Evolutionary conservation across 2,329 filamentous ascomycete genomes (phyloP), one percentile per base, ranked within the genome.

Genomic region (Pestalotiopsis sp.): DNA sequence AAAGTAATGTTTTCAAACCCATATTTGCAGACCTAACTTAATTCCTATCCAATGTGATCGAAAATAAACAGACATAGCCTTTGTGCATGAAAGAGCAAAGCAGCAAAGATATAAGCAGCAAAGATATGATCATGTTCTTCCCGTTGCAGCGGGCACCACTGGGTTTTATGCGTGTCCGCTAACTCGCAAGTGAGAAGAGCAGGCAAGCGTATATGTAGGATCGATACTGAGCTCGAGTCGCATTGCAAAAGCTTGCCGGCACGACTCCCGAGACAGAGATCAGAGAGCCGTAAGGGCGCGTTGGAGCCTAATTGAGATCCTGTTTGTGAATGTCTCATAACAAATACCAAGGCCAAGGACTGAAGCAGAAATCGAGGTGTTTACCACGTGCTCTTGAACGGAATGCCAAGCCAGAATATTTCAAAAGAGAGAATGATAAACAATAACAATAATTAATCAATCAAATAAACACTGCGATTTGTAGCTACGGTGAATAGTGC

Each of bases 291-390:
- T 20, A 52, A 17, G 22, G 44, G 44, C 44, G 44, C 44, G 44
- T 52, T 9, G 24, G 26, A 35, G 56, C 56, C 56, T 58, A 58
- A 58, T 58, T 58, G 56, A 58, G 56, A 58, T 58, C 56, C 56
- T 26, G 7, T 35, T 35, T 9, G 30, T 9, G 30, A 35, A 35
- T 35, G 30, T 35, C 30, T 35, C 30, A 35, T 35, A 35, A 30
- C 30, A 35, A 35, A 35, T 35, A 35, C 30, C 30, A 35, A 35
- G 44, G 14, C 9, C 4, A 52, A 52, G 24, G 24, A 24, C 24
- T 24, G 24, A 24, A 24, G 24, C 24, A 24, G 24, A 24, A 24
- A 24, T 3, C 24, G 24, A 24, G 24, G 1, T 24, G 24, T 24
- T 24, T 24, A 24, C 24, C 24, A 24, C 24, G 40, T 56, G 11